Base-by-base conservation (phyloP, 805 yeast genomes). In the Yarrowia sp. region DNA sequence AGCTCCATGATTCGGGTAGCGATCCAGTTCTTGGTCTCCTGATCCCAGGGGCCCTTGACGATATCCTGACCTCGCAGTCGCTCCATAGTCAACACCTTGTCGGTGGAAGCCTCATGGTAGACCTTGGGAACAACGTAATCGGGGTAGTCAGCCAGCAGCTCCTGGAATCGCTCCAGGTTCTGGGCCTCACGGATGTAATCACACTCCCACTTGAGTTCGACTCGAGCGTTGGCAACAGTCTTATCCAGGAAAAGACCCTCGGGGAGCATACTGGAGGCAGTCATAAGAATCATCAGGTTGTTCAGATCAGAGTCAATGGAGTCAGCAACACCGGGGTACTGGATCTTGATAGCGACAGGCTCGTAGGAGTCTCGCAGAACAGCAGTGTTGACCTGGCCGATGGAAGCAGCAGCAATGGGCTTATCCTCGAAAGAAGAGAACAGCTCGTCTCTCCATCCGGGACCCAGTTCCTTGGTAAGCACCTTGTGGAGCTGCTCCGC, bases 361-460 rank as follows among this genome's bases (percentile, higher is more conserved):
- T 74, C 69, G 30, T 86, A 86, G 46, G 87, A 85, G 67, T 84
- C 87, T 58, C 81, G 84, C 36, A 80, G 71, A 20, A 85, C 86
- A 1, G 97, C 99, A 43, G 82, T 83, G 77, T 95, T 99, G 8
- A 95, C 98, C 78, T 95, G 98, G 1, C 98, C 98, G 71, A 95
- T 95, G 6, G 97, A 92, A 0, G 99, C 97, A 2, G 99, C 98
- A 0, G 98, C 98, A 68, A 95, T 86, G 6, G 99, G 99, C 24
- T 89, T 82, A 71, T 91, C 95, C 68, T 92, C 91, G 77, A 95
- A 95, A 1, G 85, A 79, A 12, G 87, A 79, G 75, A 91, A 95
- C 60, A 80, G 76, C 43, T 87, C 82, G 5, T 79, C 75, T 70
- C 90, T 84, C 99, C 99, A 95, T 69, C 85, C 81, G 9, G 79